A percentile compares a stretch with the other conserved stretches of the same genome.
phyloP scores from a whole-genome alignment of 768 basidiomycete species.

The Lactarius hengduanensis region DNA sequence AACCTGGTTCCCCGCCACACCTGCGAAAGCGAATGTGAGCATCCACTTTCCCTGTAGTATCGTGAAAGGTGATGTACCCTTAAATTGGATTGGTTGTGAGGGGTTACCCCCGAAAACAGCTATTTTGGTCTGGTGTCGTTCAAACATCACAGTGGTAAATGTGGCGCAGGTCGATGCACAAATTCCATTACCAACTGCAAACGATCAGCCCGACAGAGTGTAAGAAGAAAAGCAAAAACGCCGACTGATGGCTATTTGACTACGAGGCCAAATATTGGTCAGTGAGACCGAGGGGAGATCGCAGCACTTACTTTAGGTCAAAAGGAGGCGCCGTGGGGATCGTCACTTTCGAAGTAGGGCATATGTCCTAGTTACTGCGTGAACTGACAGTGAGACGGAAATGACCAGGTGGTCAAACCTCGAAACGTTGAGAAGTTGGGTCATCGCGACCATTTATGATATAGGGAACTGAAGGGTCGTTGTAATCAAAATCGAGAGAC shows the following conservation, averaged over 20 bases:
- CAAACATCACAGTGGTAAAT: conserved; percentile 55
- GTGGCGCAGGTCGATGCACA: conserved; percentile 59
- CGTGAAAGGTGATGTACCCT: conserved; percentile 35
- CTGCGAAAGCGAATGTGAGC: background rate
- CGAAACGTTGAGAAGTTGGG: conserved; percentile 37
- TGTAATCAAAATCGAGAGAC: conserved; percentile 34
- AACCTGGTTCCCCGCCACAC: conserved; percentile 23
- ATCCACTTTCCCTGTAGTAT: background rate
- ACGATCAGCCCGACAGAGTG: background rate
- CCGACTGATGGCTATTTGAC: conserved; percentile 23
- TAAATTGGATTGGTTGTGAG: conserved; percentile 45
- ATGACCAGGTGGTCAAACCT: conserved; percentile 28
- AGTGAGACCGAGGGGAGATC: background rate
- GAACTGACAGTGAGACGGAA: background rate
- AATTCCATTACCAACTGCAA: conserved; percentile 24
- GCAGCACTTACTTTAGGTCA: conserved; percentile 17
- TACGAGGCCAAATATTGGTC: background rate
- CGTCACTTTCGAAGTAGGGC: conserved; percentile 31
- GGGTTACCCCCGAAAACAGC: conserved; percentile 54
- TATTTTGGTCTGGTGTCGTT: conserved; percentile 47
- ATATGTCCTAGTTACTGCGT: conserved; percentile 35
- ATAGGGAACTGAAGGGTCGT: conserved; percentile 33
- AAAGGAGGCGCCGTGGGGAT: conserved; percentile 18
- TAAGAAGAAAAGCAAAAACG: no score
- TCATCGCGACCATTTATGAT: conserved; percentile 35